Base-by-base conservation (phyloP, 805 yeast species). In the Blastobotrys terrestris region DNA sequence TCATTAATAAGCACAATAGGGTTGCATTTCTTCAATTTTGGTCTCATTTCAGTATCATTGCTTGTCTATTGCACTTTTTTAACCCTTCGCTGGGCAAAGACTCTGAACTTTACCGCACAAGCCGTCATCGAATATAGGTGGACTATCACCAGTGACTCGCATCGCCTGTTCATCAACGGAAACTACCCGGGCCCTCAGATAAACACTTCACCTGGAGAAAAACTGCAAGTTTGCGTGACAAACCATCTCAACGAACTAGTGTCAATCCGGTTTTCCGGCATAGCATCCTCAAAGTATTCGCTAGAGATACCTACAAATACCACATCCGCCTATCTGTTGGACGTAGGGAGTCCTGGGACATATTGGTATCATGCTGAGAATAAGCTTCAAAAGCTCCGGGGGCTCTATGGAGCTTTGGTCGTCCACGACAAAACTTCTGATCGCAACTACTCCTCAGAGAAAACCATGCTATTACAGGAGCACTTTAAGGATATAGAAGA, bases 321-420 rank as follows among this genome's bases (percentile, higher is more conserved):
- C 2, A 54, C 64, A 2, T 77, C 71, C 61, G 63, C 68, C 1
- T 76, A 79, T 56, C 58, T 62, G 35, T 78, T 79, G 58, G 67
- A 67, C n/a, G 64, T 69, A 2, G 63, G 59, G 1, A 66, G 65
- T 42, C 58, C 67, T 14, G 84, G 84, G 0, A 73, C 81, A 0
- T 75, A 64, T 49, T 79, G 84, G 84, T 79, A 77, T 60, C 84
- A 79, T 55, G 72, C 80, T 2, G 83, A 79, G 51, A 66, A 64
- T 48, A 62, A 69, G 3, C 73, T 75, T 1, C 79, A 78, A 57
- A 67, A 73, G 47, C 68, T 74, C 39, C 77, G 76, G 54, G 82
- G 83, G 0, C 59, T 79, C 2, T 66, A 70, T 31, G 83, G 82
- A 8, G 73, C 74, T 2, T 60, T 79, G 19, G 68, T 77, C 31